Conservation (phyloP, 2,329 filamentous ascomycete species). For the Cladosporium sp. region DNA sequence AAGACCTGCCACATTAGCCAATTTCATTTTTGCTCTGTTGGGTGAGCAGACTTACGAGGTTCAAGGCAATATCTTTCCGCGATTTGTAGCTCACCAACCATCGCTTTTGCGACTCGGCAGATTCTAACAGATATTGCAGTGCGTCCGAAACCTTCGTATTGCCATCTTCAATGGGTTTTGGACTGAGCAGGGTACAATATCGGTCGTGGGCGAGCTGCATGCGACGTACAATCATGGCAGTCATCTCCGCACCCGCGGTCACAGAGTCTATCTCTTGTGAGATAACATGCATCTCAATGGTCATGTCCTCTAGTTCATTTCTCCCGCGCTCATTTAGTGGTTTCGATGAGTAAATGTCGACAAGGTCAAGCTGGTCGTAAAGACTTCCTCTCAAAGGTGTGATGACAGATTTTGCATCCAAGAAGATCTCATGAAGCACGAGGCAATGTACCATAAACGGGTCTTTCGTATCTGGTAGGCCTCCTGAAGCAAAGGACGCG, state of each 20-base stretch:
- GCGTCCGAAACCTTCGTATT: background rate
- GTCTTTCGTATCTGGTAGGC: background rate
- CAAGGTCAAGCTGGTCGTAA: background rate
- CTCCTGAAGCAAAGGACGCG: background rate
- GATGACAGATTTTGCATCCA: conserved; percentile 6
- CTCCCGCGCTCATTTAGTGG: background rate
- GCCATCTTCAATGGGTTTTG: background rate
- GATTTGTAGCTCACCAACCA: conserved; percentile 6
- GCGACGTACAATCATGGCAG: background rate
- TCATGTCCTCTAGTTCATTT: conserved; percentile 1
- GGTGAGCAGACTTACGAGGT: background rate
- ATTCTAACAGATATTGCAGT: conserved; percentile 6
- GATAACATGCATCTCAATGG: background rate
- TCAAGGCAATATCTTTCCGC: conserved; percentile 6
- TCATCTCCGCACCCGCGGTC: conserved; percentile 1
- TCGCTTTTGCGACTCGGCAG: background rate
- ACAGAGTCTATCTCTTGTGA: conserved; percentile 4
- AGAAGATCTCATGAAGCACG: background rate
- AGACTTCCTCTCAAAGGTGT: background rate
- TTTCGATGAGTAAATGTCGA: background rate
- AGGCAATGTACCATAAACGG: conserved; percentile 7
- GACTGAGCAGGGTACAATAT: background rate
- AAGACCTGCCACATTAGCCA: background rate
- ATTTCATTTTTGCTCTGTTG: background rate
- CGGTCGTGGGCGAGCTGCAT: background rate